These are phyloP conservation scores for Vitis hybrid DNA, from an alignment of 177 flowering plant species.

Conservation along the genomic window DNA sequence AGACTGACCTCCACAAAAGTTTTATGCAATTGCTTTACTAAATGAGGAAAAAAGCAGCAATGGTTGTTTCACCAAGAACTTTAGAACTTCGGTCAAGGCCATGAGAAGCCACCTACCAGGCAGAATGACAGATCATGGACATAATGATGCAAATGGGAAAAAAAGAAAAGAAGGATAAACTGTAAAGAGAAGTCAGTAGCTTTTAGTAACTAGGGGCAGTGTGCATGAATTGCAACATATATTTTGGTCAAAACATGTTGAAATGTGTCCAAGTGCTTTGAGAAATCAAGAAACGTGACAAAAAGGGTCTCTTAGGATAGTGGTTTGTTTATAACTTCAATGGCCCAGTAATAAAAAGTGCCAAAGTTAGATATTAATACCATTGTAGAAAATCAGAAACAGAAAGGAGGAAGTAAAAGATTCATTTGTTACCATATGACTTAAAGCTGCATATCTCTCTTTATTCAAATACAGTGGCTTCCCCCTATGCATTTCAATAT, in stretches of 20 bases:
- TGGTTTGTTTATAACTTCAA: not conserved
- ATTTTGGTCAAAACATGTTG: too few relatives aligned
- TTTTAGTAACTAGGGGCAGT: too few relatives aligned
- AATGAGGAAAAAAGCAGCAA: conserved; percentile 53
- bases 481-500: conserved; percentile 72
- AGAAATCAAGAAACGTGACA: not conserved
- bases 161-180: not conserved
- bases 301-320: not conserved
- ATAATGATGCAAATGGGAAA: not conserved
- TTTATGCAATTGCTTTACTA: conserved; percentile 18
- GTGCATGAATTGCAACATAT: too few relatives aligned
- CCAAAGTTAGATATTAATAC: not conserved
- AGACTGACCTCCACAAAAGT: not conserved
- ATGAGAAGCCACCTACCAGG: conserved; percentile 84
- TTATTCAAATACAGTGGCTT: conserved; percentile 83
- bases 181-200: not conserved
- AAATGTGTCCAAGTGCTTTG: not conserved
- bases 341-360: not conserved
- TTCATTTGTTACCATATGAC: conserved; percentile 57
- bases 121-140: conserved; percentile 2
- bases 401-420: not conserved
- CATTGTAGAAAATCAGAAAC: not conserved
- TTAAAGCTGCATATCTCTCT: conserved; percentile 90
- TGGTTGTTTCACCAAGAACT: conserved; percentile 78
- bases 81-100: conserved; percentile 87